Evolutionary conservation across 805 yeast genomes (phyloP).

Genomic region (Saccharomycopsis fodiens): DNA sequence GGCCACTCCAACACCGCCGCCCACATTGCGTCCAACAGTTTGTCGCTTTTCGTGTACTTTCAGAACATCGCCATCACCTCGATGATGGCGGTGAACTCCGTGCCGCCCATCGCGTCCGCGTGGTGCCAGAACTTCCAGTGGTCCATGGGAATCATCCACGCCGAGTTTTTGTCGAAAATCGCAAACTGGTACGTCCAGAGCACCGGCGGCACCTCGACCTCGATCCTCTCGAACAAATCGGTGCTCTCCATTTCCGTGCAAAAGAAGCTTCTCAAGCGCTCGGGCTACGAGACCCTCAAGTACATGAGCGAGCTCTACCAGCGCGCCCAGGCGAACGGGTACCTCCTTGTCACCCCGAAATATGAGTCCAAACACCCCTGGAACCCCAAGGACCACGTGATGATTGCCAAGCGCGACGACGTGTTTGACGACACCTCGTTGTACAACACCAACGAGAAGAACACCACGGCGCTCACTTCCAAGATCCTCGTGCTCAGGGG

Average conservation of each 20-base stretch:
- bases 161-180: conserved; percentile 69
- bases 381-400: conserved; percentile 1
- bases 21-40: conserved; percentile 93
- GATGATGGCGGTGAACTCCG: conserved; percentile 88
- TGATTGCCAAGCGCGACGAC: conserved; percentile 24
- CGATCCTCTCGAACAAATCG: conserved; percentile 55
- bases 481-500: conserved; percentile 83
- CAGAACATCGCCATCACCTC: conserved; percentile 87
- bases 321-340: conserved; percentile 12
- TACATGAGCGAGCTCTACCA: conserved; percentile 19
- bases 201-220: conserved; percentile 85
- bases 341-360: conserved; percentile 11
- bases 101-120: conserved; percentile 96
- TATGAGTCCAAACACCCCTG: not conserved
- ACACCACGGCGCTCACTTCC: conserved; percentile 43
- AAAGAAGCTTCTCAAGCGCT: conserved; percentile 39
- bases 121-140: conserved; percentile 97
- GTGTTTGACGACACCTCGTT: conserved; percentile 42
- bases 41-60: conserved; percentile 87
- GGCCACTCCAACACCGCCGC: conserved; percentile 93
- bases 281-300: conserved; percentile 26
- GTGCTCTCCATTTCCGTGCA: conserved; percentile 81
- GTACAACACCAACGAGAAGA: conserved; percentile 69
- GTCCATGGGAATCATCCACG: conserved; percentile 87
- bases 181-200: conserved; percentile 93